Percentiles rank a stretch among this genome's conserved stretches.
Conservation (phyloP, 1,284 basidiomycete species). For the Peniophora sp. region DNA sequence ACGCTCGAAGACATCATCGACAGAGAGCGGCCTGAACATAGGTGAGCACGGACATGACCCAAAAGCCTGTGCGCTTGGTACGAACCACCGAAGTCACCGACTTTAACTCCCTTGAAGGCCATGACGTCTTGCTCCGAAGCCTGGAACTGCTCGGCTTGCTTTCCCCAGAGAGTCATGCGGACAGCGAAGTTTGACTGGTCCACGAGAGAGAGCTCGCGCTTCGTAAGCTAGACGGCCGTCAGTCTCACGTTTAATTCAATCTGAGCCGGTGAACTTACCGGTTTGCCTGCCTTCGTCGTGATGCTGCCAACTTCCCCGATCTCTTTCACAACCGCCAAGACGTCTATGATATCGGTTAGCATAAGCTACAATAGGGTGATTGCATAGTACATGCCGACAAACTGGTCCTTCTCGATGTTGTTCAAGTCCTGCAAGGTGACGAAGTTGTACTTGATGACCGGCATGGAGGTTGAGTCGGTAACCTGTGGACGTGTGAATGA, state of each 20-base stretch:
- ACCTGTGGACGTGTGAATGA: conserved; percentile 43
- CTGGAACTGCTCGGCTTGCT: conserved; percentile 81
- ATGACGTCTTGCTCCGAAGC: conserved; percentile 60
- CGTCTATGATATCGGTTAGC: conserved; percentile 43
- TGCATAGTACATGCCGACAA: conserved; percentile 51
- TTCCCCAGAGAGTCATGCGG: conserved; percentile 93
- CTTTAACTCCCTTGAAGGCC: conserved; percentile 93
- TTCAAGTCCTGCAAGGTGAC: conserved; percentile 60
- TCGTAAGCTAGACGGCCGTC: conserved; percentile 51
- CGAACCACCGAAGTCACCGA: conserved; percentile 87
- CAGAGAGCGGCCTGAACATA: conserved; percentile 59
- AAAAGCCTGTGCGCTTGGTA: not conserved
- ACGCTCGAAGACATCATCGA: conserved; percentile 64
- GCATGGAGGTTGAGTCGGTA: conserved; percentile 66
- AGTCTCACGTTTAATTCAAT: too few species aligned
- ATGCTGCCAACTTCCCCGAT: conserved; percentile 64
- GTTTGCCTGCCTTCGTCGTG: conserved; percentile 65
- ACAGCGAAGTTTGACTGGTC: conserved; percentile 81
- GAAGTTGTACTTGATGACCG: conserved; percentile 81
- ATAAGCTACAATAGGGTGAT: conserved; percentile 22
- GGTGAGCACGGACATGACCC: not conserved
- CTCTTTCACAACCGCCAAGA: conserved; percentile 81
- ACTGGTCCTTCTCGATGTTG: conserved; percentile 64
- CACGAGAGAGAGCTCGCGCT: conserved; percentile 85
- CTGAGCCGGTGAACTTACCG: conserved; percentile 31